Percentiles rank a stretch among this genome's conserved stretches.
Evolutionary conservation across 331 rosid species (phyloP).

Genomic region (Acacia concinna): DNA sequence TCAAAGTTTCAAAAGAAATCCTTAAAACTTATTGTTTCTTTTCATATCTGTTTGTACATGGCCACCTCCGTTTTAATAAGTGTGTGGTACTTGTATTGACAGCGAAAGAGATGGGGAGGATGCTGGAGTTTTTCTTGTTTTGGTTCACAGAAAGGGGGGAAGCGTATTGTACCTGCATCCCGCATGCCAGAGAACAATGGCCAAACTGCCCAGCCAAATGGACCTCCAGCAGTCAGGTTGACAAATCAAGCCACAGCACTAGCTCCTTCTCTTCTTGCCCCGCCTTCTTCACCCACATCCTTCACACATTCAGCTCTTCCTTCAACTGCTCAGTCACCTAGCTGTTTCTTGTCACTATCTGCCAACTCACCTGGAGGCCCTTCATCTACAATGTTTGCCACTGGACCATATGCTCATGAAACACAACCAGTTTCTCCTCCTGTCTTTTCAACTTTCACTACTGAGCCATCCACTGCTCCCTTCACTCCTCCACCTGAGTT

Average conservation of each 20-base stretch:
- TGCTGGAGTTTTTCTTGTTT: slow-evolving; percentile 92
- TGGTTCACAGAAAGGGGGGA: slow-evolving; percentile 85
- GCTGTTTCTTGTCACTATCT: slow-evolving; percentile 76
- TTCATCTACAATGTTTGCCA: slow-evolving; percentile 83
- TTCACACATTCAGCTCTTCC: slow-evolving; percentile 93
- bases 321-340: slow-evolving; percentile 94
- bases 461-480: slow-evolving; percentile 98
- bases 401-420: slow-evolving; percentile 99
- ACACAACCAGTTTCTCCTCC: slow-evolving; percentile 96
- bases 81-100: slow-evolving; percentile 42
- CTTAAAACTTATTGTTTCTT: slow-evolving; percentile 14
- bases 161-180: slow-evolving; percentile 92
- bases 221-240: slow-evolving; percentile 69
- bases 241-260: slow-evolving; percentile 72
- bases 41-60: slow-evolving; percentile 24
- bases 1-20: not conserved
- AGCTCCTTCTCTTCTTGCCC: slow-evolving; percentile 92
- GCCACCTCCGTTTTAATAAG: slow-evolving; percentile 15
- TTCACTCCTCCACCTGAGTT: slow-evolving; percentile 98
- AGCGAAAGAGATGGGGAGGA: slow-evolving; percentile 99
- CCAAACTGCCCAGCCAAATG: slow-evolving; percentile 71
- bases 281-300: slow-evolving; percentile 98
- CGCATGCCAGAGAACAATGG: slow-evolving; percentile 78
- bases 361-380: slow-evolving; percentile 99
- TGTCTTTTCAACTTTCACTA: slow-evolving; percentile 93